Conservation (phyloP, 305 asterid species). For the Ilex paraguariensis region DNA sequence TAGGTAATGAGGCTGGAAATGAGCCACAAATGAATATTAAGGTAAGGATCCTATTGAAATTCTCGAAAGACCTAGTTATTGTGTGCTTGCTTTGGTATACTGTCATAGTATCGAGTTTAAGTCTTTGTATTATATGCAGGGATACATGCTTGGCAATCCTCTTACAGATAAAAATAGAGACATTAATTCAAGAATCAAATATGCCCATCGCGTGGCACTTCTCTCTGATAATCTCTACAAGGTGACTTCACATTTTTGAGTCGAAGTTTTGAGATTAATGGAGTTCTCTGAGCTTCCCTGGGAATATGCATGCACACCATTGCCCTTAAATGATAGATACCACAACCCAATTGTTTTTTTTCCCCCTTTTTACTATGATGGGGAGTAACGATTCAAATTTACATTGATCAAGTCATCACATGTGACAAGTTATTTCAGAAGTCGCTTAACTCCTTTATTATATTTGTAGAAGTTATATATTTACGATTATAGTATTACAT, state of each 20-base stretch:
- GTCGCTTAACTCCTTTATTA: not conserved
- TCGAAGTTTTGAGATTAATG: not conserved
- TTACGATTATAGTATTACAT: not conserved
- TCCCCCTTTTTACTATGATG: too few relatives aligned
- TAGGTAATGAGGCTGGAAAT: slow-evolving; percentile 9
- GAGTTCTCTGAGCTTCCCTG: not conserved
- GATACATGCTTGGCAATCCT: slow-evolving; percentile 34
- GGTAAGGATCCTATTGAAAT: not conserved
- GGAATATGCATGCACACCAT: too few relatives aligned
- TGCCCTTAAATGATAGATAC: not conserved
- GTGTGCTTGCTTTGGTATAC: not conserved
- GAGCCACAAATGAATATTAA: too few relatives aligned
- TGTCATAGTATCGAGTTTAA: too few relatives aligned
- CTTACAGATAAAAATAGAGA: too few relatives aligned
- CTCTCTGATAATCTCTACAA: slow-evolving; percentile 19
- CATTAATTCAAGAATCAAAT: too few relatives aligned
- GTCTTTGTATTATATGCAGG: slow-evolving; percentile 18
- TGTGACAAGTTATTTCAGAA: too few relatives aligned
- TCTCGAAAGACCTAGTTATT: not conserved
- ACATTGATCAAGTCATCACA: too few relatives aligned
- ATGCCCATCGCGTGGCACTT: slow-evolving; percentile 28
- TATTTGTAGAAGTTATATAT: not conserved
- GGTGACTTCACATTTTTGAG: slow-evolving; percentile 5
- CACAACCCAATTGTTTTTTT: not conserved
- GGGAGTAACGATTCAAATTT: too few relatives aligned